These are phyloP conservation scores for Phytophthora hibernalis DNA, from an alignment of 352 stramenopile species.

Conservation along the genomic window DNA sequence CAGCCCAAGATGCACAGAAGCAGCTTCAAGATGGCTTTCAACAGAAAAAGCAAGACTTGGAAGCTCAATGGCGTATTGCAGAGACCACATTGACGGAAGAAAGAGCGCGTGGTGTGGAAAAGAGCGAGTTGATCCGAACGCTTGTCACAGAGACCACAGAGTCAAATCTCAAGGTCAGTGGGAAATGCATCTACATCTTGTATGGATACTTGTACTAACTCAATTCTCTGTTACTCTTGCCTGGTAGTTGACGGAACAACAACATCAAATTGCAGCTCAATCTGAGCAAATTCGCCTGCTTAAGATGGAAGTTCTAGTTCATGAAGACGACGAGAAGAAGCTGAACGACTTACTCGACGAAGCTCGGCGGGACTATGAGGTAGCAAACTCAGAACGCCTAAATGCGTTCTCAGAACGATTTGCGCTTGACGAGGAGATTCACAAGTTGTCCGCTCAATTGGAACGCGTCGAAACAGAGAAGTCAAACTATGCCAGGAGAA, in stretches of 20 bases:
- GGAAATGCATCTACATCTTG: no score
- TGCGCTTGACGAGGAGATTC: constrained; percentile 70
- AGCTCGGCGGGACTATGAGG: constrained; percentile 62
- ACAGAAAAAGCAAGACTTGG: constrained; percentile 46
- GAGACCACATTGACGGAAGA: constrained; percentile 50
- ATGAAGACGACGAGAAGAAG: constrained; percentile 70
- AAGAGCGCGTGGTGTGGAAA: constrained; percentile 43
- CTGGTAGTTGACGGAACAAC: constrained; percentile 50
- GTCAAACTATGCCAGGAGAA: constrained; percentile 60
- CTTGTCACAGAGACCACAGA: constrained; percentile 48
- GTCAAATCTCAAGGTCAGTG: constrained; percentile 44
- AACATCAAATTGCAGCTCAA: constrained; percentile 36
- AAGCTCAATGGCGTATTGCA: constrained; percentile 37
- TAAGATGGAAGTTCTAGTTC: constrained; percentile 72
- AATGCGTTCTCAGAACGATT: constrained; percentile 69
- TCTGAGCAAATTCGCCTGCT: constrained; percentile 64
- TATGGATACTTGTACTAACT: background rate
- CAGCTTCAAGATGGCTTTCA: constrained; percentile 60
- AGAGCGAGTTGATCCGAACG: constrained; percentile 58
- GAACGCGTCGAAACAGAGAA: constrained; percentile 69
- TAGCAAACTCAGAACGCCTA: constrained; percentile 71
- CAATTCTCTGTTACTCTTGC: background rate
- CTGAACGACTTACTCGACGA: constrained; percentile 71
- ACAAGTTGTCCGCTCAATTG: constrained; percentile 56
- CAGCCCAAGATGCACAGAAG: constrained; percentile 57